Percentiles rank a stretch among this genome's conserved stretches.
These are phyloP conservation scores for Nannochloropsis limnetica DNA, from an alignment of 352 stramenopile genomes.

Conservation along the genomic window DNA sequence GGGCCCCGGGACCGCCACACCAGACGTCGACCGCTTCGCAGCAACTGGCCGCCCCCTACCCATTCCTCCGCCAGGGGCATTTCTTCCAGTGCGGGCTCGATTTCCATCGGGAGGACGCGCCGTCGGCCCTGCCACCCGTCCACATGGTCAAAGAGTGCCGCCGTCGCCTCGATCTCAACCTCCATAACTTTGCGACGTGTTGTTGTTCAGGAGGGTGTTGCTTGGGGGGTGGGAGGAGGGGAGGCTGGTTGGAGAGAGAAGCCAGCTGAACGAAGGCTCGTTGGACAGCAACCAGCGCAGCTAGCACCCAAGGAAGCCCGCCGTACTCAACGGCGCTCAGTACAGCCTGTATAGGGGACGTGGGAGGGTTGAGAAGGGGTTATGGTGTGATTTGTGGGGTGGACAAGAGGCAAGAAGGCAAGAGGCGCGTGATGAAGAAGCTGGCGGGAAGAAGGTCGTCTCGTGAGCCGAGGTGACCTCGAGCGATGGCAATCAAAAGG, in stretches of 20 bases:
- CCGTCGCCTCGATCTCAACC: neutral
- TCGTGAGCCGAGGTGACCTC: neutral
- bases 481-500: neutral
- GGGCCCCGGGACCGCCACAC: conserved; percentile 29
- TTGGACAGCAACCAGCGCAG: neutral
- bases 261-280: neutral
- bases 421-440: neutral
- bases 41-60: neutral
- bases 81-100: neutral
- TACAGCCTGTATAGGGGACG: neutral
- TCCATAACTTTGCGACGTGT: neutral
- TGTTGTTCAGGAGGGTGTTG: neutral
- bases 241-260: neutral
- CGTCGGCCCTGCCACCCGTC: conserved; percentile 6
- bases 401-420: neutral
- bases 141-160: neutral
- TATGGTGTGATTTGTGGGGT: neutral
- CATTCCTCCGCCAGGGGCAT: conserved; percentile 13
- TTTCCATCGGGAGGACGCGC: conserved; percentile 2
- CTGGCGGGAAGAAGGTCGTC: neutral
- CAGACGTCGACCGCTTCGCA: neutral
- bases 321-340: neutral
- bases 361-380: neutral
- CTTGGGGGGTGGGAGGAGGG: too few species aligned
- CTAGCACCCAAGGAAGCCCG: neutral